Evolutionary conservation across 2,329 filamentous ascomycete species (phyloP), one percentile per base, ranked within the genome.

Genomic region (Rhynchosporium graminicola): DNA sequence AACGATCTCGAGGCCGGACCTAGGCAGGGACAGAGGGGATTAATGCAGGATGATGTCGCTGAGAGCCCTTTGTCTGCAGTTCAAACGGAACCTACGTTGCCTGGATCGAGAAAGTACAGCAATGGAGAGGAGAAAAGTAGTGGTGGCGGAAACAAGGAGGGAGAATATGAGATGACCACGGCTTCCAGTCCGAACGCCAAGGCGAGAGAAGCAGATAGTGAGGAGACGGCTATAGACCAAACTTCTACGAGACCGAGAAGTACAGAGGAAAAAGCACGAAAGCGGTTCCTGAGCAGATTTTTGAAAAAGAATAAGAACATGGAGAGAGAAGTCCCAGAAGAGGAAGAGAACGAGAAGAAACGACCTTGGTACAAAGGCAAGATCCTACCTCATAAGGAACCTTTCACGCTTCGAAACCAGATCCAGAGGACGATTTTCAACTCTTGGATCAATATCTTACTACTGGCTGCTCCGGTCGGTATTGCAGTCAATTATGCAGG

Each of bases 371-470:
- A 71, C 46, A 70, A 66, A 51, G 71, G 71, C 28, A 77, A 79
- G 59, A 73, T 74, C n/a, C 74, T 80, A 61, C 76, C 79, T 60
- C 77, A 76, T 59, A 71, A 77, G 51, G 73, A 76, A 46, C 71
- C 74, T 26, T 89, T 84, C 63, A 88, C 86, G 0, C 71, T 84
- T 8, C 77, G 77, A 63, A 87, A 87, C 70, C 90, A 93, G 75
- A 75, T 93, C 55, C 85, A 87, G 68, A 86, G 89, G 20, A 92
- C 91, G 0, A 70, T 96, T 3, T 84, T 96, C 68, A 88, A 85
- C 70, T 95, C 91, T 0, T 96, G 90, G 86, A 89, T 97, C 78
- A 97, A 97, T 72, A 72, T 96, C 29, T 78, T 97, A 31, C 79
- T 97, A 28, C 58, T 97, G 15, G 86, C 88, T 28, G 92, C 90